phyloP scores from a whole-genome alignment of 108 stramenopile genomes.

The Conticribra guillardii region DNA sequence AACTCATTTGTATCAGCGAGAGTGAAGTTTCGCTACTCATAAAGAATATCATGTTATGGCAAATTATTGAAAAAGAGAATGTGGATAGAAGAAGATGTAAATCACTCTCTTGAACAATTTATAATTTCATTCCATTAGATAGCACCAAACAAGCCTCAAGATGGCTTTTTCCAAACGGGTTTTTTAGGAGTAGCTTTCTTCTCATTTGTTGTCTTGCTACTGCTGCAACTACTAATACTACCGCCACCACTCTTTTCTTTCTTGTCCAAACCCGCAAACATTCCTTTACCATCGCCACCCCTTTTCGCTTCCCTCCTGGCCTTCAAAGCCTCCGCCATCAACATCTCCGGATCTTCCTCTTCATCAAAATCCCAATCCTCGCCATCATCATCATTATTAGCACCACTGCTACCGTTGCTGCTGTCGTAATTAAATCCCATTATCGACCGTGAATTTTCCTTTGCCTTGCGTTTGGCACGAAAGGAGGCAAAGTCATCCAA shows the following conservation, averaged over 20 bases:
- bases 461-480: constrained; percentile 17
- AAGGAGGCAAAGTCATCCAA: constrained; percentile 40
- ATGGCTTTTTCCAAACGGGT: constrained; percentile 45
- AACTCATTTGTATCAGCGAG: no score
- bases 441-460: background rate
- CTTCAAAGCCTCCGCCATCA: constrained; percentile 25
- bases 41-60: no score
- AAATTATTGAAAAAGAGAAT: no score
- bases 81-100: no score
- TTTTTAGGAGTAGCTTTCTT: no score
- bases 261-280: constrained; percentile 25
- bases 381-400: constrained; percentile 6
- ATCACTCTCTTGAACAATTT: no score
- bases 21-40: no score
- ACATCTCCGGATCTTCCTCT: constrained; percentile 34
- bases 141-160: no score
- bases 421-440: no score
- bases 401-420: background rate
- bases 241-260: background rate
- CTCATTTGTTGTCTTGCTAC: no score
- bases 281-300: constrained; percentile 12
- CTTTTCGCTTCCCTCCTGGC: constrained; percentile 2
- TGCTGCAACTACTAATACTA: background rate
- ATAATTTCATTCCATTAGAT: no score
- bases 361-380: constrained; percentile 48